phyloP scores from a whole-genome alignment of 345 rosid genomes.

The Camelina laxa region DNA sequence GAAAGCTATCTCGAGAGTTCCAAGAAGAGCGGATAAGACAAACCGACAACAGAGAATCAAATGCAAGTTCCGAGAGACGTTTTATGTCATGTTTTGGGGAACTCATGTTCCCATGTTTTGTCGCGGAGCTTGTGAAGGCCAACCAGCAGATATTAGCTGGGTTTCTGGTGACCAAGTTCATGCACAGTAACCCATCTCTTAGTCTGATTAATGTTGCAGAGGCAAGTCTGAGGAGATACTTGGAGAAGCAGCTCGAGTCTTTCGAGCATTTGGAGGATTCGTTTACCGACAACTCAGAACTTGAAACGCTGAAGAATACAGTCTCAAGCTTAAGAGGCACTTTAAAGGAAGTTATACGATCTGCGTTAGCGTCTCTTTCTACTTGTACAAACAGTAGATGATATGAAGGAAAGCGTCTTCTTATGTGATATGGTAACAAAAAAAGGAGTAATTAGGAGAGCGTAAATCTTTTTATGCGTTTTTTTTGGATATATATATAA shows the following conservation, averaged over 20 bases:
- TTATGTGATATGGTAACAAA: background rate
- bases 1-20: conserved; percentile 65
- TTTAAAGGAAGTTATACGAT: conserved; percentile 54
- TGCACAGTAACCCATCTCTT: conserved; percentile 79
- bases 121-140: conserved; percentile 75
- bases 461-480: conserved; percentile 9
- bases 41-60: conserved; percentile 36
- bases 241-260: conserved; percentile 62
- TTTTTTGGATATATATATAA: conserved; percentile 10
- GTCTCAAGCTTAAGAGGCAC: conserved; percentile 51
- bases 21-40: conserved; percentile 60
- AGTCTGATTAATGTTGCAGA: conserved; percentile 68
- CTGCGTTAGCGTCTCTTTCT: conserved; percentile 58
- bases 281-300: conserved; percentile 36
- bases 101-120: conserved; percentile 67
- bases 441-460: conserved; percentile 3
- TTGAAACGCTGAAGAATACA: conserved; percentile 52
- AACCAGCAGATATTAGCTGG: conserved; percentile 83
- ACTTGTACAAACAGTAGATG: conserved; percentile 41
- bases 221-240: conserved; percentile 64
- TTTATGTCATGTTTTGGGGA: conserved; percentile 51
- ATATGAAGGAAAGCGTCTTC: conserved; percentile 4
- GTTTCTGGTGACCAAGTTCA: conserved; percentile 66
- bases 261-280: conserved; percentile 43
- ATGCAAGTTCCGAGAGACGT: conserved; percentile 32